Base-by-base conservation (phyloP, 2,329 filamentous ascomycete species). In the Arachnopeziza araneosa region DNA sequence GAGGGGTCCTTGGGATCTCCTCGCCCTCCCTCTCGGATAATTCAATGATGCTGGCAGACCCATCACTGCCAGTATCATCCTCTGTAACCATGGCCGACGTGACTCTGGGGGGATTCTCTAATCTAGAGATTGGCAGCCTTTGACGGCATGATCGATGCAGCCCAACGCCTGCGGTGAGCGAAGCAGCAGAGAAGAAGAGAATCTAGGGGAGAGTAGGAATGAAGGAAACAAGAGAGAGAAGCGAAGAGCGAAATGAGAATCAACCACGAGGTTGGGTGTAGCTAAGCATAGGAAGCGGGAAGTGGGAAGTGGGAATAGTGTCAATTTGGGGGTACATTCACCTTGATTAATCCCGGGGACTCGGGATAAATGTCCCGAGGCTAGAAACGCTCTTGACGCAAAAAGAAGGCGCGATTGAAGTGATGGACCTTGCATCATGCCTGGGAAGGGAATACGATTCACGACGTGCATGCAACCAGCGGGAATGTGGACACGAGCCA, bases 31-130 rank as follows among this genome's bases (percentile, higher is more conserved):
- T 55, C 36, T 52, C 54, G 44, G 36, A 44, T 2, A 48, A 17
- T 7, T 36, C 23, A 12, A n/a, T 30, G 44, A n/a, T 12, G 24
- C 21, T 19, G 55, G 51, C 54, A 58, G 50, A 32, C 56, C 54
- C 60, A 65, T 63, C 30, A 55, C 57, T 59, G 58, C 53, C 52
- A 50, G 26, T 54, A 24, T 52, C 30, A 30, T 50, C 44, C 24
- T 54, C 53, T 53, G 54, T 26, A 30, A 52, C 58, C 60, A 64
- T 62, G 55, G 60, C 58, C 60, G 55, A 51, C 56, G 51, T 60
- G 54, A 52, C 56, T 44, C 10, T 17, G 17, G 6, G 36, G 3
- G 10, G 12, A 4, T n/a, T 44, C 36, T 44, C 36, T 44, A 44
- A 44, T 44, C 12, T 44, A 44, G 36, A 44, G 36, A 19, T 19